Base-by-base conservation (phyloP, 2,329 filamentous ascomycete genomes). In the Fusarium irregulare region DNA sequence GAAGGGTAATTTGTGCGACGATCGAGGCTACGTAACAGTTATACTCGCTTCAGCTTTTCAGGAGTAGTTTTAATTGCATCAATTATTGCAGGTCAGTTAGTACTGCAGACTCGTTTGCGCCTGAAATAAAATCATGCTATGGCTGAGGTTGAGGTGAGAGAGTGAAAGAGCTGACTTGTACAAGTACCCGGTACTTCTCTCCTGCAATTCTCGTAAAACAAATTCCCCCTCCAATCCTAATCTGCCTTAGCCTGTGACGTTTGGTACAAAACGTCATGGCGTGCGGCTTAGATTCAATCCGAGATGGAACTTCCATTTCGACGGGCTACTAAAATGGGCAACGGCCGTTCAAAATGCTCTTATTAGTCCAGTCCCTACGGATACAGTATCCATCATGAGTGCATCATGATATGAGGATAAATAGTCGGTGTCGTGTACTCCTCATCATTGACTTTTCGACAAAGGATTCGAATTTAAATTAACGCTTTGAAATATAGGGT, bases 161-260 rank as follows among this genome's bases (percentile, higher is more conserved):
- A 20, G n/a, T 18, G 16, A 45, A n/a, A 23, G 27, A 32, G 34
- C 23, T 41, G 20, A 20, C 25, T n/a, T 58, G 11, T 18, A 7
- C 11, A 66, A 44, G 68, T 71, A 71, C 32, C 41, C 1, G 27
- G 56, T 71, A 71, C 68, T 56, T 65, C 14, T 60, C 34, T 51
- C 55, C 64, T 71, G 68, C 68, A 71, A 34, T 61, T 65, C 57
- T 71, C 68, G 68, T 71, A 71, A 71, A 71, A 68, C 68, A 64
- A 55, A 37, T 30, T 28, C n/a, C 42, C 44, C 55, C 20, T 42
- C 37, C 40, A 32, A 57, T 57, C 47, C 41, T 27, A 65, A 34
- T 65, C 5, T 41, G 56, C 59, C 23, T 50, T 71, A 71, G 60
- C 50, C 56, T 53, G 21, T 56, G 53, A 47, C 34, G 60, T 64